These are phyloP conservation scores for Tuber microsphaerosporum DNA, from an alignment of 495 filamentous ascomycete genomes.

Conservation along the genomic window DNA sequence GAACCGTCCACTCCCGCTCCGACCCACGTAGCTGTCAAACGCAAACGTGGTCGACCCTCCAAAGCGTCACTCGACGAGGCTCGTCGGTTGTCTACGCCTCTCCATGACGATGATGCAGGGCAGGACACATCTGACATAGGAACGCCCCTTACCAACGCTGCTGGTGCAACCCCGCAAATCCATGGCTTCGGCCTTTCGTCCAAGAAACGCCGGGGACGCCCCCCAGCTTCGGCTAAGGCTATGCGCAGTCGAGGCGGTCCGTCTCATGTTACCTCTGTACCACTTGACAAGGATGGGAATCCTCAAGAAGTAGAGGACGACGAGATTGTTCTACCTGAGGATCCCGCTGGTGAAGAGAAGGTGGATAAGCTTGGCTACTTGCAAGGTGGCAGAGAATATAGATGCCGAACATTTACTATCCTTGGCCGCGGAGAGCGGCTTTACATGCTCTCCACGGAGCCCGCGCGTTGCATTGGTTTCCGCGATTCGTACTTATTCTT, in stretches of 20 bases:
- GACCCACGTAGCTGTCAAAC: conserved; percentile 29
- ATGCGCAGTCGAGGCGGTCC: conserved; percentile 63
- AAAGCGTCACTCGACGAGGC: conserved; percentile 36
- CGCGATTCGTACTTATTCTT: conserved; percentile 97
- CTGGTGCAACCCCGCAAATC: conserved; percentile 37
- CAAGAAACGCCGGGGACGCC: conserved; percentile 72
- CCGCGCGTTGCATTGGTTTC: conserved; percentile 92
- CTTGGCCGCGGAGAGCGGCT: conserved; percentile 71
- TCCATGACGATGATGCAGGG: conserved; percentile 29
- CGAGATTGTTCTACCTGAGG: conserved; percentile 80
- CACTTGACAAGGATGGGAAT: conserved; percentile 90
- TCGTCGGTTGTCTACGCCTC: conserved; percentile 31
- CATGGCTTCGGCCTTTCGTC: conserved; percentile 46
- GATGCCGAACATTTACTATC: conserved; percentile 88
- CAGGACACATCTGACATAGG: conserved; percentile 18
- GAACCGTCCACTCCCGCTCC: conserved; percentile 32
- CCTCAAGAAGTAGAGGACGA: conserved; percentile 85
- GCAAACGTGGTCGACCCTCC: conserved; percentile 40
- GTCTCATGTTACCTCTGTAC: conserved; percentile 68
- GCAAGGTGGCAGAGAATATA: conserved; percentile 75
- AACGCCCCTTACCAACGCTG: conserved; percentile 18
- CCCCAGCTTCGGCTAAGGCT: conserved; percentile 66
- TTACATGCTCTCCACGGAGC: conserved; percentile 98
- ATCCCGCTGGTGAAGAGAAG: conserved; percentile 82
- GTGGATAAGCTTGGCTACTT: conserved; percentile 82